Evolutionary conservation across 805 yeast species (phyloP).

Genomic region (Ogataea nakhonphanomensis): DNA sequence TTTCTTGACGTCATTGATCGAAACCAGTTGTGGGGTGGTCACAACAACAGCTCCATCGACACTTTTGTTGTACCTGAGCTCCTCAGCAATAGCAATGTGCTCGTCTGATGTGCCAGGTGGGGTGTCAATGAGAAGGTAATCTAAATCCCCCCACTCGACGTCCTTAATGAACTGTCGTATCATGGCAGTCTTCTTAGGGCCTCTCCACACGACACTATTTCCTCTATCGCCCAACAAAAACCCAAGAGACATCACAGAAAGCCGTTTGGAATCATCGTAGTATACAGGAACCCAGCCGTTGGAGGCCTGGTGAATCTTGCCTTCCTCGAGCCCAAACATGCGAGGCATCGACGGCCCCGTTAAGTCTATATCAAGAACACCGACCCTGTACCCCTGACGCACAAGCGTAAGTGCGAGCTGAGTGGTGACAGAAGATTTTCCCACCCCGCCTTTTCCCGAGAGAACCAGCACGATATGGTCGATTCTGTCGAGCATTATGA

Average conservation of each 20-base stretch:
- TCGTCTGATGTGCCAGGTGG: constrained; percentile 99
- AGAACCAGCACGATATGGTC: constrained; percentile 78
- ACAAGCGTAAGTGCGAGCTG: constrained; percentile 86
- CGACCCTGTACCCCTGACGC: constrained; percentile 72
- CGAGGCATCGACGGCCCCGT: constrained; percentile 97
- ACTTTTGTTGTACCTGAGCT: constrained; percentile 56
- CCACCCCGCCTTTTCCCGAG: constrained; percentile 97
- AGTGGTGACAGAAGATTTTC: constrained; percentile 93
- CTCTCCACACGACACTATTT: constrained; percentile 95
- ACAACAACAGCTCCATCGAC: constrained; percentile 94
- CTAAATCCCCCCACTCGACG: constrained; percentile 84
- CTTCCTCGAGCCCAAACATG: constrained; percentile 86
- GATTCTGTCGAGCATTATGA: constrained; percentile 38
- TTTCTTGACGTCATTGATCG: constrained; percentile 90
- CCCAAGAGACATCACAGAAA: constrained; percentile 83
- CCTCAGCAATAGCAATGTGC: constrained; percentile 95
- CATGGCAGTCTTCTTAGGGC: constrained; percentile 98
- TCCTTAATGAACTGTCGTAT: constrained; percentile 88
- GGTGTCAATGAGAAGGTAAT: constrained; percentile 85
- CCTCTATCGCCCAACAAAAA: constrained; percentile 81
- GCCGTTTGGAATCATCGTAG: constrained; percentile 39
- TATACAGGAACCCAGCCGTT: constrained; percentile 94
- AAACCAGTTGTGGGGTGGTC: constrained; percentile 93
- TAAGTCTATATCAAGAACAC: constrained; percentile 89
- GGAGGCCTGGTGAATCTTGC: constrained; percentile 74